A percentile compares a stretch with the other conserved stretches of the same genome.
These are phyloP conservation scores for Euphorbia celastroides DNA, from an alignment of 441 rosid genomes.

Conservation along the genomic window DNA sequence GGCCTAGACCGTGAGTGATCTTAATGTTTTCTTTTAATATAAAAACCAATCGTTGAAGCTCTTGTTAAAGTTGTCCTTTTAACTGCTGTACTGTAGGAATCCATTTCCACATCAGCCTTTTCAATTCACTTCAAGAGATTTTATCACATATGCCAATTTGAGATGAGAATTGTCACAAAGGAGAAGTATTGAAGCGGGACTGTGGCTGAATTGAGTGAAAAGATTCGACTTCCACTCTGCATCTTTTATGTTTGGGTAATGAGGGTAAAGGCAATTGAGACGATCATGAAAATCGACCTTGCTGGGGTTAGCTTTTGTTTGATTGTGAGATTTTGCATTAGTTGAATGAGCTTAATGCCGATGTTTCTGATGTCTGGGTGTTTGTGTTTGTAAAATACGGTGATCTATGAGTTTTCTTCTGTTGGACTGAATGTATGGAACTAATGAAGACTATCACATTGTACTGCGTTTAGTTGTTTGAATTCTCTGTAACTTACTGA, in stretches of 20 bases:
- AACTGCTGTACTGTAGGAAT: slow-evolving; percentile 42
- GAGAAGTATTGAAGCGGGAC: neutral
- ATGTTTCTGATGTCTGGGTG: neutral
- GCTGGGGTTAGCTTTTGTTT: neutral
- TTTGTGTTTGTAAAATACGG: neutral
- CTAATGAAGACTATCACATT: too few species aligned
- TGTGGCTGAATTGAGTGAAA: neutral
- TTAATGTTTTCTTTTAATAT: neutral
- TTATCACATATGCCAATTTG: slow-evolving; percentile 57
- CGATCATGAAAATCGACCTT: neutral
- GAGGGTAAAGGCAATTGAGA: neutral
- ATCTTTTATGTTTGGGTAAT: too few species aligned
- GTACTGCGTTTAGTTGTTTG: too few species aligned
- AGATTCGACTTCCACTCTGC: too few species aligned
- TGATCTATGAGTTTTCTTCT: too few species aligned
- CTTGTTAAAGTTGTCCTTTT: neutral
- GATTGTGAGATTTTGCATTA: neutral
- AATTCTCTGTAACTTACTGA: too few species aligned
- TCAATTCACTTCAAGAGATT: slow-evolving; percentile 79
- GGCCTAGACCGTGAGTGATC: slow-evolving; percentile 63
- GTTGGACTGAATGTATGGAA: too few species aligned
- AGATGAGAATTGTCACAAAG: slow-evolving; percentile 37
- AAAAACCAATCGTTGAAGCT: neutral
- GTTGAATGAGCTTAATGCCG: neutral
- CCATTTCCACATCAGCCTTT: slow-evolving; percentile 72